These are phyloP conservation scores for Diaporthe helianthi DNA, from an alignment of 2,329 filamentous ascomycete genomes.

Conservation along the genomic window DNA sequence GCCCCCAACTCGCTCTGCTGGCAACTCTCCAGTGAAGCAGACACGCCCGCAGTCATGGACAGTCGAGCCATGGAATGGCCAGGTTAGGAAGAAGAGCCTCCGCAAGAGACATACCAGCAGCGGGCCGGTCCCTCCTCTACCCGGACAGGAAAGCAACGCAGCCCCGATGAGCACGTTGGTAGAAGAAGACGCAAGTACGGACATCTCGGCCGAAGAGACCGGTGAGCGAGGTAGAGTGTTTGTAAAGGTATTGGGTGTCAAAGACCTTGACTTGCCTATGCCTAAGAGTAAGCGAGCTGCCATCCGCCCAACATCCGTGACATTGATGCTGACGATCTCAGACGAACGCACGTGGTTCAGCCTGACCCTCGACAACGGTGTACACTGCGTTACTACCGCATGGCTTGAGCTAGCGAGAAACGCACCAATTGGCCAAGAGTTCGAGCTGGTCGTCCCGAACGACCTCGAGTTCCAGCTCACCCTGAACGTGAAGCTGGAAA, in stretches of 20 bases:
- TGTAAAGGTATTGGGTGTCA: slow-evolving; percentile 98
- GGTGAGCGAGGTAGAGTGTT: slow-evolving; percentile 91
- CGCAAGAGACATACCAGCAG: slow-evolving; percentile 63
- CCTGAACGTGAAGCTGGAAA: slow-evolving; percentile 91
- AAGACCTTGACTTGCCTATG: slow-evolving; percentile 90
- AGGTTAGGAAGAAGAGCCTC: slow-evolving; percentile 70
- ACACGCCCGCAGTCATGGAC: slow-evolving; percentile 90
- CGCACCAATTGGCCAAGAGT: slow-evolving; percentile 96
- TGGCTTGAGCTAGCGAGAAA: slow-evolving; percentile 93
- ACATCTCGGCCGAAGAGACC: slow-evolving; percentile 73
- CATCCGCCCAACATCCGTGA: background rate
- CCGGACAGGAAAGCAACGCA: slow-evolving; percentile 85
- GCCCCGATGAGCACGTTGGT: slow-evolving; percentile 68
- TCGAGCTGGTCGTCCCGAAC: slow-evolving; percentile 94
- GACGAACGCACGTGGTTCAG: slow-evolving; percentile 94
- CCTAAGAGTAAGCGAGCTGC: slow-evolving; percentile 76
- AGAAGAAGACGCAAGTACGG: slow-evolving; percentile 70
- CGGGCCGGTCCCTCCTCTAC: slow-evolving; percentile 80
- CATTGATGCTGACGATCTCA: slow-evolving; percentile 46
- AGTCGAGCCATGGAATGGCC: slow-evolving; percentile 95
- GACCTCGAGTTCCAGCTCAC: slow-evolving; percentile 99
- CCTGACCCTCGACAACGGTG: slow-evolving; percentile 94
- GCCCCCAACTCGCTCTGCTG: slow-evolving; percentile 64
- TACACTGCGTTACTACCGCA: slow-evolving; percentile 96
- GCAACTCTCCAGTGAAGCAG: slow-evolving; percentile 76